Evolutionary conservation across 1,284 basidiomycete species (phyloP).

Genomic region (Stygiomarasmius scandens): DNA sequence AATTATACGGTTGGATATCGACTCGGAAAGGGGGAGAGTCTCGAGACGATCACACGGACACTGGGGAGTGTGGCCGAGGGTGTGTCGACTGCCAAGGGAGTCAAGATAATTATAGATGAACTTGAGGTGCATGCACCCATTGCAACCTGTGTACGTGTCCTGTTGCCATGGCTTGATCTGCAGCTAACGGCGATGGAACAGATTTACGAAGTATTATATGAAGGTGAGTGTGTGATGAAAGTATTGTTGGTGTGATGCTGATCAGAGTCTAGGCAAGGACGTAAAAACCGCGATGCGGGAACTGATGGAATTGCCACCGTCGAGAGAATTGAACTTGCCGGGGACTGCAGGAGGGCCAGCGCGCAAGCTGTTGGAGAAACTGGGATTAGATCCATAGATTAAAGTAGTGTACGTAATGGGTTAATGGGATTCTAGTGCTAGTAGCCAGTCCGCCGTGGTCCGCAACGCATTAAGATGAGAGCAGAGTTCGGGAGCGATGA

Average conservation of each 20-base stretch:
- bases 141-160: slow-evolving; percentile 65
- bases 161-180: slow-evolving; percentile 20
- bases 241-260: slow-evolving; percentile 13
- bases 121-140: slow-evolving; percentile 74
- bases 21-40: slow-evolving; percentile 73
- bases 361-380: slow-evolving; percentile 61
- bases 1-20: slow-evolving; percentile 86
- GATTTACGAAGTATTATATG: slow-evolving; percentile 78
- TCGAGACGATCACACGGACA: slow-evolving; percentile 72
- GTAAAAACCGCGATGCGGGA: slow-evolving; percentile 60
- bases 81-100: slow-evolving; percentile 76
- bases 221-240: slow-evolving; percentile 50
- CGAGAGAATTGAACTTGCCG: slow-evolving; percentile 73
- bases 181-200: slow-evolving; percentile 25
- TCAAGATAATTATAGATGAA: slow-evolving; percentile 72
- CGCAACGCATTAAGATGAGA: no score
- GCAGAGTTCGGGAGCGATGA: not conserved
- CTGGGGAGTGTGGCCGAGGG: slow-evolving; percentile 85
- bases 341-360: slow-evolving; percentile 61
- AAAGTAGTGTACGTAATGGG: not conserved
- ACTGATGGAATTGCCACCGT: slow-evolving; percentile 70
- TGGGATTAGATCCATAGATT: slow-evolving; percentile 58
- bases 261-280: slow-evolving; percentile 52
- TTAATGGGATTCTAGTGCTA: not conserved
- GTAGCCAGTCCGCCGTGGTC: no score